Evolutionary conservation across 768 basidiomycete genomes (phyloP).

Genomic region (Suillus occidentalis): DNA sequence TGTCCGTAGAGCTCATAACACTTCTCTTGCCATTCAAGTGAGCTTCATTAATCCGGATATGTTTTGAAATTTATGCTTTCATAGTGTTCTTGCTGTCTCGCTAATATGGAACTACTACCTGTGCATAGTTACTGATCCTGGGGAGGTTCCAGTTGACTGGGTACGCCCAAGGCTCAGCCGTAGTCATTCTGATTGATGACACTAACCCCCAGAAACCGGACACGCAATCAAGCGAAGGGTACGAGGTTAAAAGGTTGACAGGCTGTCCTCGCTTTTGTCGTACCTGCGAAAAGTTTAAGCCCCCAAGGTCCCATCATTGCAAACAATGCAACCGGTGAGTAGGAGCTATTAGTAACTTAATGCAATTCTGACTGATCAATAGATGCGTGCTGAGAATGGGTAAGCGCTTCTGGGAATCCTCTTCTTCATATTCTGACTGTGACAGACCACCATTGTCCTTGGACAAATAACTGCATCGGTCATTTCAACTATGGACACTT

Average conservation of each 20-base stretch:
- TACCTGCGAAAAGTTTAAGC: constrained; percentile 82
- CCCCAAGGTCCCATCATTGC: constrained; percentile 92
- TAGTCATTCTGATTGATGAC: constrained; percentile 8
- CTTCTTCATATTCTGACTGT: background rate
- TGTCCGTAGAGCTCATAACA: constrained; percentile 71
- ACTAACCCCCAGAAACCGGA: constrained; percentile 64
- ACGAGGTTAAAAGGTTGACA: constrained; percentile 89
- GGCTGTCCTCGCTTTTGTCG: constrained; percentile 84
- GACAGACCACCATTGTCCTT: constrained; percentile 87
- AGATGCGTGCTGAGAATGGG: constrained; percentile 92
- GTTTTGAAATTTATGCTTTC: constrained; percentile 12
- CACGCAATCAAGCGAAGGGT: constrained; percentile 59
- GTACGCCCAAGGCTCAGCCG: constrained; percentile 40
- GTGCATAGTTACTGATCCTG: constrained; percentile 83
- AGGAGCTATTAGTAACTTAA: background rate
- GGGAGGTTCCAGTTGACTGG: constrained; percentile 77
- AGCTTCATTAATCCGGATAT: constrained; percentile 22
- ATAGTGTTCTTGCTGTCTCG: constrained; percentile 71
- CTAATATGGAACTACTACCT: constrained; percentile 88
- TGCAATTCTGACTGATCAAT: background rate
- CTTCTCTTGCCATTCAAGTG: constrained; percentile 93
- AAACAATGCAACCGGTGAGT: constrained; percentile 78
- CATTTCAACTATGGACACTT: constrained; percentile 89
- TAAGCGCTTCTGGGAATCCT: constrained; percentile 31
- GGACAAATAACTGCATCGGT: constrained; percentile 95